phyloP scores from a whole-genome alignment of 2,329 filamentous ascomycete genomes.

The Talaromyces sp. region DNA sequence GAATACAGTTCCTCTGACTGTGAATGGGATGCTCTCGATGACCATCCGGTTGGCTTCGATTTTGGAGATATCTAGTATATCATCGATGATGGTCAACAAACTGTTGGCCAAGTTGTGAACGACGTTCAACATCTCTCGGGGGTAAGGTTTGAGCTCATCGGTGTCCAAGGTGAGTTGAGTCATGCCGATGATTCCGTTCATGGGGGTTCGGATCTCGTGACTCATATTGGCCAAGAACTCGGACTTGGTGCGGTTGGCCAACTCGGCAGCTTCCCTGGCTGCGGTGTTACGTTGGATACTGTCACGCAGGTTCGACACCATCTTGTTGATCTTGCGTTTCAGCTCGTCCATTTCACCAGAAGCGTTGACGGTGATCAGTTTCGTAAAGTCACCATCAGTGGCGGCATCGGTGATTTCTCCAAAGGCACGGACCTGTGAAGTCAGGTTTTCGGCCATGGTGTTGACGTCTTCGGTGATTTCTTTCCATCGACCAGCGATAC shows the following conservation, averaged over 20 bases:
- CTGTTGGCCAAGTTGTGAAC: conserved; percentile 93
- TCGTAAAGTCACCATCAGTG: conserved; percentile 90
- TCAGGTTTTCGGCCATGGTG: conserved; percentile 79
- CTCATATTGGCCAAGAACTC: conserved; percentile 97
- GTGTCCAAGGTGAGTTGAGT: conserved; percentile 90
- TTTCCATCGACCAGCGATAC: conserved; percentile 88
- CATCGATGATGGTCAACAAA: conserved; percentile 87
- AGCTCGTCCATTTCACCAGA: conserved; percentile 97
- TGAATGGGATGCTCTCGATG: conserved; percentile 93
- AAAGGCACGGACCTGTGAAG: conserved; percentile 90
- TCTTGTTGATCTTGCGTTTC: conserved; percentile 96
- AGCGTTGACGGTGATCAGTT: conserved; percentile 88
- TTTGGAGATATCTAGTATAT: conserved; percentile 62
- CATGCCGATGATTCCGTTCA: conserved; percentile 96
- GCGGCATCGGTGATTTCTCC: conserved; percentile 93
- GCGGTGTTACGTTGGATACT: conserved; percentile 93
- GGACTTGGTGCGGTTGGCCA: conserved; percentile 94
- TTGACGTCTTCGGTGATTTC: conserved; percentile 95
- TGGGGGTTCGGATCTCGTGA: conserved; percentile 91
- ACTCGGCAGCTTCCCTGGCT: conserved; percentile 84
- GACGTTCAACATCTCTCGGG: conserved; percentile 94
- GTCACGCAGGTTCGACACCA: conserved; percentile 89
- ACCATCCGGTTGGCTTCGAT: conserved; percentile 94
- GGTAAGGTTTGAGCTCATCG: conserved; percentile 82
- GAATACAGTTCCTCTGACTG: conserved; percentile 84